A percentile compares a stretch with the other conserved stretches of the same genome.
phyloP scores from a whole-genome alignment of 345 rosid species.

The Salix dunnii region DNA sequence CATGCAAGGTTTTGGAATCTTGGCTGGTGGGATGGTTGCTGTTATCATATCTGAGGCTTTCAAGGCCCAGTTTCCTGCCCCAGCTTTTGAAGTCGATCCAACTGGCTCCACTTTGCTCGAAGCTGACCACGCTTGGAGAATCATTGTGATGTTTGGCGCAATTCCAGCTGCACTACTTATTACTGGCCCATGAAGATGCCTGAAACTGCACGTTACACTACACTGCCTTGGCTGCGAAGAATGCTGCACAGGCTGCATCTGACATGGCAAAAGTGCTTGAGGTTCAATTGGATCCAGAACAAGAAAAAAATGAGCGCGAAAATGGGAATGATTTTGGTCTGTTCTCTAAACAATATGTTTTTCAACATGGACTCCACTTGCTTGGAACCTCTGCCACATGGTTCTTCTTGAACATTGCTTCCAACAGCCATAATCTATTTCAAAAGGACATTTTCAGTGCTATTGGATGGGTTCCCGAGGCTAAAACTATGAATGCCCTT shows the following conservation, averaged over 20 bases:
- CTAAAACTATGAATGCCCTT: too few relatives aligned
- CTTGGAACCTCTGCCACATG: constrained; percentile 60
- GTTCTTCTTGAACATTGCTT: constrained; percentile 74
- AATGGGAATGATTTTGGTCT: constrained; percentile 45
- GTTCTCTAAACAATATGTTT: constrained; percentile 41
- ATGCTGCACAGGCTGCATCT: constrained; percentile 53
- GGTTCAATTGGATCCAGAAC: constrained; percentile 52
- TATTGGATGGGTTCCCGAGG: too few relatives aligned
- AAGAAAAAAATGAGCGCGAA: constrained; percentile 29
- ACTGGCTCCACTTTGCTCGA: constrained; percentile 48
- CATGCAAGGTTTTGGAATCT: constrained; percentile 80
- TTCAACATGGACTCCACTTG: constrained; percentile 54
- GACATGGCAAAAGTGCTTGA: constrained; percentile 77
- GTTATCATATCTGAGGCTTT: constrained; percentile 40
- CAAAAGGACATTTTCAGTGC: too few relatives aligned
- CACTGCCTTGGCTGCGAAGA: constrained; percentile 64
- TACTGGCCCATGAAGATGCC: constrained; percentile 79
- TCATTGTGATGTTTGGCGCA: constrained; percentile 66
- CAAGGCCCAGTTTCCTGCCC: constrained; percentile 38
- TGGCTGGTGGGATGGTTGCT: constrained; percentile 56
- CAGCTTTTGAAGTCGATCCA: constrained; percentile 29
- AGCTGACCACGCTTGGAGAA: constrained; percentile 70
- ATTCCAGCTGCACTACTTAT: constrained; percentile 56
- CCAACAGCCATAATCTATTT: constrained; percentile 66
- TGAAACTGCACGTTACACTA: constrained; percentile 86